Evolutionary conservation across 495 filamentous ascomycete genomes (phyloP).

Genomic region (Aspergillus baeticus): DNA sequence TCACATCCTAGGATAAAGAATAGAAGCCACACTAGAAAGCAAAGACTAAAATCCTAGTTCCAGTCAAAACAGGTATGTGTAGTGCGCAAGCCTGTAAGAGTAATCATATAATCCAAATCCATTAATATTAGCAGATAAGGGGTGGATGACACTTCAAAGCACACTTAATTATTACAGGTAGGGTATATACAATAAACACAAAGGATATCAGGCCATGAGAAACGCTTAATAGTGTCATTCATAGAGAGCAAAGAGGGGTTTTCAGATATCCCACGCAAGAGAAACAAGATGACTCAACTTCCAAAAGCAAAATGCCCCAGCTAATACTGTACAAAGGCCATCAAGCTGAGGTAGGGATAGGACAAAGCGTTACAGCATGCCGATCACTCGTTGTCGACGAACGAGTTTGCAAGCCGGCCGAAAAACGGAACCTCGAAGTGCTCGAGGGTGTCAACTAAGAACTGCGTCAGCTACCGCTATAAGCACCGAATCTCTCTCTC

Average conservation of each 20-base stretch:
- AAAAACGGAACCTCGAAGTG: slow-evolving; percentile 91
- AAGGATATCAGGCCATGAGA: slow-evolving; percentile 2
- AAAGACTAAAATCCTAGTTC: no score
- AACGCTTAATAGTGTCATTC: not conserved
- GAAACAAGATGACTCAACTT: not conserved
- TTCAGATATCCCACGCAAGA: slow-evolving; percentile 1
- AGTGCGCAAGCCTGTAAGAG: no score
- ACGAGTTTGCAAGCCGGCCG: slow-evolving; percentile 71
- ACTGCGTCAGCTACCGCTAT: not conserved
- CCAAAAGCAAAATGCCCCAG: not conserved
- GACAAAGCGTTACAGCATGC: slow-evolving; percentile 24
- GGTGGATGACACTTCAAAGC: no score
- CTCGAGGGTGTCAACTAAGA: slow-evolving; percentile 78
- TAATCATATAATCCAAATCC: no score
- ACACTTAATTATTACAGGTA: not conserved
- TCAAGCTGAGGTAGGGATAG: not conserved
- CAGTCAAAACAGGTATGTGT: no score
- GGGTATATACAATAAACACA: not conserved
- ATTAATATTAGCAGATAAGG: no score
- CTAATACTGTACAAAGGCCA: slow-evolving; percentile 12
- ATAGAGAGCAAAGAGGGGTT: not conserved
- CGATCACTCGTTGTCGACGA: slow-evolving; percentile 86
- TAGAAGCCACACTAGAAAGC: no score
- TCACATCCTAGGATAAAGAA: no score
- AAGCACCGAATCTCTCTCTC: not conserved